A percentile compares a stretch with the other conserved stretches of the same genome.
phyloP scores from a whole-genome alignment of 2,329 filamentous ascomycete species.

The Colletotrichum cuscutae region DNA sequence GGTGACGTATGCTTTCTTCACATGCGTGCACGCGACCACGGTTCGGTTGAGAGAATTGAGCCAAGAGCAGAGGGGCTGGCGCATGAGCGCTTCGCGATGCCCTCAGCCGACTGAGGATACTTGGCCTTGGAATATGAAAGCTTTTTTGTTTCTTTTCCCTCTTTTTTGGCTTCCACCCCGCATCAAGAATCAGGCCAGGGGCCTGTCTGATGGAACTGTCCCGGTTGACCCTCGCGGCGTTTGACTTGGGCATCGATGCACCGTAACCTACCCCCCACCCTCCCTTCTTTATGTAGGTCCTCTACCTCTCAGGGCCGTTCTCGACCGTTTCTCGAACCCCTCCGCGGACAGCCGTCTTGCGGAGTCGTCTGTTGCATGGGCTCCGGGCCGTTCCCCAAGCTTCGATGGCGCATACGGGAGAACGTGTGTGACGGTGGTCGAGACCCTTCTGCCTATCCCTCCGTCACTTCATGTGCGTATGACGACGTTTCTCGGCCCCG shows the following conservation, averaged over 20 bases:
- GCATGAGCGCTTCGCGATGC: not conserved
- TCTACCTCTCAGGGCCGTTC: not conserved
- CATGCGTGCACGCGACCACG: slow-evolving; percentile 24
- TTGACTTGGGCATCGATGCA: not conserved
- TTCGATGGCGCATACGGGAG: not conserved
- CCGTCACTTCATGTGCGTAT: not conserved
- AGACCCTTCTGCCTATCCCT: not conserved
- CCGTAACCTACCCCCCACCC: not conserved
- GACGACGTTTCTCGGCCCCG: too few relatives aligned
- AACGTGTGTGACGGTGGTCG: not conserved
- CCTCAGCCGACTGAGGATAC: not conserved
- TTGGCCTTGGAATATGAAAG: not conserved
- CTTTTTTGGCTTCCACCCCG: not conserved
- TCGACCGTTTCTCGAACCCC: slow-evolving; percentile 3
- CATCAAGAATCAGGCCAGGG: not conserved
- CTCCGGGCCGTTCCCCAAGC: not conserved
- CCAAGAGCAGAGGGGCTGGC: not conserved
- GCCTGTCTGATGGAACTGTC: not conserved
- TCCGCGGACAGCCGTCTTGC: not conserved
- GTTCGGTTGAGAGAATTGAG: slow-evolving; percentile 2
- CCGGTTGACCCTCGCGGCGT: not conserved
- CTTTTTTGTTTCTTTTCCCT: not conserved
- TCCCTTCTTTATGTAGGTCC: not conserved
- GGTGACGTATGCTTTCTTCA: slow-evolving; percentile 27
- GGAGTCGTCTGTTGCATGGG: not conserved